Conservation (phyloP, 2,329 filamentous ascomycete genomes). For the Cercospora nicotianae region DNA sequence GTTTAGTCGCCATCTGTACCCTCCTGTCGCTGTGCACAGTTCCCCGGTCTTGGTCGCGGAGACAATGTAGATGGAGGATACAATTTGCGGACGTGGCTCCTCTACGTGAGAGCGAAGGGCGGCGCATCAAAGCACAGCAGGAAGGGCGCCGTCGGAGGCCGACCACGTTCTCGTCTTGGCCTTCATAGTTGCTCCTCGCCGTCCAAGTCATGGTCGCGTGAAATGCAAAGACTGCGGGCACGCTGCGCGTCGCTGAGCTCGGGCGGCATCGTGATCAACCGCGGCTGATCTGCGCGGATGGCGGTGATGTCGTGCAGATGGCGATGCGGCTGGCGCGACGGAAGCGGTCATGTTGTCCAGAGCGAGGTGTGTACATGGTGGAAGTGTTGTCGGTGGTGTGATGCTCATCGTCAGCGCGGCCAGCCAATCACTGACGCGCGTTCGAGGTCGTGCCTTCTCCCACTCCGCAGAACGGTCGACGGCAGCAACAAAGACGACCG, state of each 20-base stretch:
- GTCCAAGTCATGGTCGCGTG: not conserved
- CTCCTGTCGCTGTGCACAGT: not conserved
- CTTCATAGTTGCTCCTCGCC: not conserved
- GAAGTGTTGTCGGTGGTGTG: not conserved
- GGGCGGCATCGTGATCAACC: not conserved
- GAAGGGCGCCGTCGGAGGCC: not conserved
- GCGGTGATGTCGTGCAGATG: not conserved
- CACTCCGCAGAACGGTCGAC: constrained; percentile 5
- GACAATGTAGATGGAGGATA: not conserved
- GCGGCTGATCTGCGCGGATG: not conserved
- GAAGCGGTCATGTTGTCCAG: not conserved
- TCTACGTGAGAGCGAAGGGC: no score
- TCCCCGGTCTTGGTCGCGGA: not conserved
- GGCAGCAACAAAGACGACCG: not conserved
- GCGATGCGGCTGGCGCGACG: not conserved
- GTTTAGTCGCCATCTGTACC: not conserved
- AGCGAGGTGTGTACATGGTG: not conserved
- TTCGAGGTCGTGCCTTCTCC: not conserved
- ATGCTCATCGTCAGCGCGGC: not conserved
- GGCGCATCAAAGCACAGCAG: not conserved
- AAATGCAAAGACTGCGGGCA: no score
- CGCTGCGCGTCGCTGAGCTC: not conserved
- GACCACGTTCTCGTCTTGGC: not conserved
- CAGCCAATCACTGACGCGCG: constrained; percentile 12
- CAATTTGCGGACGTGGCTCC: not conserved